Conservation (phyloP, 768 basidiomycete genomes). For the Suillus sp. region DNA sequence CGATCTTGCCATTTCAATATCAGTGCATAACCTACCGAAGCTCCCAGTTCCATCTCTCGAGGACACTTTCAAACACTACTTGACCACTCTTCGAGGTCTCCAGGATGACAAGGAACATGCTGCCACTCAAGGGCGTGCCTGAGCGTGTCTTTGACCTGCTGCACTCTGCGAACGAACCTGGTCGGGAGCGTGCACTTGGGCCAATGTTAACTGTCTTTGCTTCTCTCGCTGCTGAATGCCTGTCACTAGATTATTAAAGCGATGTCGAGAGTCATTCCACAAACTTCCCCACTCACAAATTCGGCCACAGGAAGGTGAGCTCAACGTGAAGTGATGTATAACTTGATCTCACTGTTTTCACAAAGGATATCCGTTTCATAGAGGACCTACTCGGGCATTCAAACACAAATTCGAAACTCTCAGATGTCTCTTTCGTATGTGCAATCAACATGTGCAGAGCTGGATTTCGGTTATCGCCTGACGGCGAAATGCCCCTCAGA, state of each 20-base stretch:
- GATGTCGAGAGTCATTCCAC: slow-evolving; percentile 34
- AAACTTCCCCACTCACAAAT: slow-evolving; percentile 34
- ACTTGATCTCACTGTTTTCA: neutral
- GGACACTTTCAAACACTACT: no score
- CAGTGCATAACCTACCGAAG: no score
- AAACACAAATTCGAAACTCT: slow-evolving; percentile 52
- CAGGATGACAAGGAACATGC: no score
- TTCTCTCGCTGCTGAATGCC: slow-evolving; percentile 73
- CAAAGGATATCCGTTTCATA: slow-evolving; percentile 55
- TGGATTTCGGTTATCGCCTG: slow-evolving; percentile 52
- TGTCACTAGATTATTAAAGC: slow-evolving; percentile 57
- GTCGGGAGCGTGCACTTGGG: slow-evolving; percentile 65
- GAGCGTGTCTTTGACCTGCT: slow-evolving; percentile 87
- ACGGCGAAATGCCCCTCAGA: slow-evolving; percentile 63
- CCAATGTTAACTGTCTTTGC: slow-evolving; percentile 77
- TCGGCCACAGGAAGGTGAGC: slow-evolving; percentile 33
- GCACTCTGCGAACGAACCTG: slow-evolving; percentile 47
- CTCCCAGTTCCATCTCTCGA: no score
- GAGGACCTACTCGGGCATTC: slow-evolving; percentile 66
- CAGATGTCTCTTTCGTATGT: slow-evolving; percentile 71
- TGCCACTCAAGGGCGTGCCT: slow-evolving; percentile 78
- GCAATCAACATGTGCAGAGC: slow-evolving; percentile 78
- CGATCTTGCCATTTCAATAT: no score
- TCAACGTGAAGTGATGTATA: no score
- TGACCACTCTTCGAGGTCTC: no score